Conservation (phyloP, 768 basidiomycete species). For the Strobilomyces echinocephalus region DNA sequence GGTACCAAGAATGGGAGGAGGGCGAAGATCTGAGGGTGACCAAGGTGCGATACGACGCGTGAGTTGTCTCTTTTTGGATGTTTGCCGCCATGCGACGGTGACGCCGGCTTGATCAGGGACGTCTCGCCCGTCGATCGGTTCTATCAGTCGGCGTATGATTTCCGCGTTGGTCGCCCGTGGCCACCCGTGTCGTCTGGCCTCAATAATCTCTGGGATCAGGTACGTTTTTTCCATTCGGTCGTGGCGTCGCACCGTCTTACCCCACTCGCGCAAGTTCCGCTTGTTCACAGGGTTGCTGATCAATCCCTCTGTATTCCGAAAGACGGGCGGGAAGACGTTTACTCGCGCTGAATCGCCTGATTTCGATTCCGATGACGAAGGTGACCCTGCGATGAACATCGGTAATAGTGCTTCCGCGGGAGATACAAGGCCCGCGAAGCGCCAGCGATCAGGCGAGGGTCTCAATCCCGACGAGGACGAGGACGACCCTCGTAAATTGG, state of each 20-base stretch:
- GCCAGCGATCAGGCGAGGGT: constrained; percentile 18
- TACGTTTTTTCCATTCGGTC: constrained; percentile 18
- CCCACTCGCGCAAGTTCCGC: constrained; percentile 44
- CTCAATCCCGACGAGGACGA: constrained; percentile 27
- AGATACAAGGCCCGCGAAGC: constrained; percentile 20
- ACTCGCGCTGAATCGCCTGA: constrained; percentile 32
- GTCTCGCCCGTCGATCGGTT: constrained; percentile 50
- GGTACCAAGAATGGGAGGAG: constrained; percentile 74
- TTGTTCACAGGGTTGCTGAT: constrained; percentile 55
- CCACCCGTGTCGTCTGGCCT: constrained; percentile 30
- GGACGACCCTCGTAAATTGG: constrained; percentile 33
- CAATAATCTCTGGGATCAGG: constrained; percentile 60
- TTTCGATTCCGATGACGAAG: constrained; percentile 31
- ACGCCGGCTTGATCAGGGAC: constrained; percentile 31
- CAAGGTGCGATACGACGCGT: constrained; percentile 47
- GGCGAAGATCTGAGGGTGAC: constrained; percentile 45
- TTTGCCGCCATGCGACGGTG: background rate
- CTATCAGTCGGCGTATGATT: constrained; percentile 55
- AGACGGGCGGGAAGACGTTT: constrained; percentile 27
- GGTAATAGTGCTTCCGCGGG: background rate
- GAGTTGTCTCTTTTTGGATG: constrained; percentile 16
- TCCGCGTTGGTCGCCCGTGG: constrained; percentile 41
- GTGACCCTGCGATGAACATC: constrained; percentile 12
- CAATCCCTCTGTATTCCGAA: constrained; percentile 37
- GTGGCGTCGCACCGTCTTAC: constrained; percentile 1